Conservation (phyloP, 2,329 filamentous ascomycete species). For the Phyllosticta paracitricarpa region DNA sequence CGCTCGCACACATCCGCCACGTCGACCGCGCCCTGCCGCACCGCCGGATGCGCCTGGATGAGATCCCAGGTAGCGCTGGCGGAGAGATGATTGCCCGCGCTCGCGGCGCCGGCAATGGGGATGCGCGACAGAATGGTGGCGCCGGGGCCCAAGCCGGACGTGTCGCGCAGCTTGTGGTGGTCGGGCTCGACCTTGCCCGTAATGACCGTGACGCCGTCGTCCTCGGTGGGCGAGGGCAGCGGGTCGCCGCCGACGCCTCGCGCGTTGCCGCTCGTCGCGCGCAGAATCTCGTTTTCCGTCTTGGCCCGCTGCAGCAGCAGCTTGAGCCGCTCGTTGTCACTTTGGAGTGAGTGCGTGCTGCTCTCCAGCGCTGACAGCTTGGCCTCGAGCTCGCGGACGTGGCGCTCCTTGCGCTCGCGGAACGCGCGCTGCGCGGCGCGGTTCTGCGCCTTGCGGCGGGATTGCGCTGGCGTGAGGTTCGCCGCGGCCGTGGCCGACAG, state of each 20-base stretch:
- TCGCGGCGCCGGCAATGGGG: conserved; percentile 15
- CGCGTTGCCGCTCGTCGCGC: conserved; percentile 46
- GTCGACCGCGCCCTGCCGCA: conserved; percentile 67
- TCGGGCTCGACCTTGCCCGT: background rate
- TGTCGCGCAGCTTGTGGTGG: background rate
- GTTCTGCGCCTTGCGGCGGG: conserved; percentile 59
- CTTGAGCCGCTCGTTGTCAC: conserved; percentile 81
- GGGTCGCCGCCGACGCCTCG: background rate
- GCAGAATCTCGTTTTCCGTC: conserved; percentile 88
- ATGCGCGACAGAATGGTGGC: background rate
- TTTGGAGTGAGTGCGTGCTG: conserved; percentile 58
- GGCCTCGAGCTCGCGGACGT: conserved; percentile 84
- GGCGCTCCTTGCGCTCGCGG: conserved; percentile 87
- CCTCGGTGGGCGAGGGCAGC: background rate
- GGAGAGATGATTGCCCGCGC: conserved; percentile 43
- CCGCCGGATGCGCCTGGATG: conserved; percentile 71
- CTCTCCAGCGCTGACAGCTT: conserved; percentile 72
- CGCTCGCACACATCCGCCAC: conserved; percentile 71
- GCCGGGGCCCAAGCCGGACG: background rate
- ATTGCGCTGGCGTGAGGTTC: conserved; percentile 37
- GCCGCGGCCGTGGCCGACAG: background rate
- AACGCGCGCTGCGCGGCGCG: conserved; percentile 81
- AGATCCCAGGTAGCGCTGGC: conserved; percentile 81
- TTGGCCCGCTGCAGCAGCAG: conserved; percentile 72
- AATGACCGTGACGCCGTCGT: background rate